Evolutionary conservation across 192 early-diverging fungal genomes (phyloP), one percentile per base, ranked within the genome.

Genomic region (Backusella luteola): DNA sequence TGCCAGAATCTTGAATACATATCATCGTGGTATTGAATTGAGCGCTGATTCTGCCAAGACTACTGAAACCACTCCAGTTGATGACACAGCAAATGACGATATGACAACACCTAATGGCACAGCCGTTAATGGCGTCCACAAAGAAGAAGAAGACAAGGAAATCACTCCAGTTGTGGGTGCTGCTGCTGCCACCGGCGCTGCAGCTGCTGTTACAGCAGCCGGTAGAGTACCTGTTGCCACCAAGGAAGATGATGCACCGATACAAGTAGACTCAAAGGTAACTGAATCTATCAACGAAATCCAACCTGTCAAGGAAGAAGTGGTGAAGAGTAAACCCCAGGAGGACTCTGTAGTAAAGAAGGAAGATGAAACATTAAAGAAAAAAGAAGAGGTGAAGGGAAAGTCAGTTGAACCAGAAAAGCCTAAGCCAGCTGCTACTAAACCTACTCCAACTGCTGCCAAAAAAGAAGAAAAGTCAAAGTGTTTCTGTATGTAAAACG

Each of bases 1-100:
- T 77, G 90, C 84, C 36, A 78, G 86, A 66, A 69, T 89, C 29
- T 80, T 87, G 12, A 66, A 32, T 19, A 66, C 76, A 19, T 80
- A 75, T 52, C 69, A 78, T 14, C 68, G 34, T 38, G 35, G 68
- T 38, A 12, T 35, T 23, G 35, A 69, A 38, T 39, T 38, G 34
- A 41, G 26, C n/a, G n/a, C 23, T 23, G 21, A 26, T 23, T 7
- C 9, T 41, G 2, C 21, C 41, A 9, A n/a, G 23, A 14, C 19
- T 39, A 38, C n/a, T 39, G 35, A 69, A 38, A 23, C 36, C 3
- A 23, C 38, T 0, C 21, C 38, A 49, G 46, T 19, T 19, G 34
- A 35, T 35, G 17, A 32, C 21, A 23, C 36, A 23, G n/a, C 68
- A 38, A 35, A 41, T n/a, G 32, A n/a, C n/a, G 35, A 23, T 6